Base-by-base conservation (phyloP, 192 early-diverging fungal genomes). In the Coemansia sp. region DNA sequence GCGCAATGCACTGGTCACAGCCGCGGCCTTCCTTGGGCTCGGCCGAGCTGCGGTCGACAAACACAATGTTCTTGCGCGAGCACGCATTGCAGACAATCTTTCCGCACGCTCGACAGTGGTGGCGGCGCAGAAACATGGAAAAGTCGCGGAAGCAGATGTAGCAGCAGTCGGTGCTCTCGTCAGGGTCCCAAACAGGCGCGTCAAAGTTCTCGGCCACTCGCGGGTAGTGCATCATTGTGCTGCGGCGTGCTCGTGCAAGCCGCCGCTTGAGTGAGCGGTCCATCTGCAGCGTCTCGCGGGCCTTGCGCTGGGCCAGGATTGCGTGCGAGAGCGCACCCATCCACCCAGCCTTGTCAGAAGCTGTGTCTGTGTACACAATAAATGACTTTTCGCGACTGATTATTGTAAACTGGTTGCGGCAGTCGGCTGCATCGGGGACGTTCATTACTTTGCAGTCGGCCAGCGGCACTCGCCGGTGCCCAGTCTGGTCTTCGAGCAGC, bases 21-120 rank as follows among this genome's bases (percentile, higher is more conserved):
- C 71, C 81, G 19, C 81, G 71, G 59, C 71, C 75, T 63, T 82
- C 81, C 42, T 69, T 75, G 60, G 70, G 42, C 28, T 72, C 65
- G 3, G 56, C 49, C 15, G 63, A 68, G 2, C 60, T 54, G 26
- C 34, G 57, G 5, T 62, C 76, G 2, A 74, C 71, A 66, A 73
- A 77, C 40, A 82, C 53, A 38, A 65, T 81, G 81, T 80, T 87
- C n/a, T 86, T 80, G 59, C 85, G 77, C 38, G 87, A 89, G 59
- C 87, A 89, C 28, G 73, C 62, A 62, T 87, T 84, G 72, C 92
- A 93, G n/a, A 91, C 89, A 19, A 93, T 82, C 59, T 87, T 87
- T 19, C 92, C 92, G 64, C 92, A 93, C 1, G 84, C 85, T 21
- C 92, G 83, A 66, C 90, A 91, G 64, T 93, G 90, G 69, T 92